phyloP scores from a whole-genome alignment of 805 yeast species.

The Barnettozyma botsteinii region DNA sequence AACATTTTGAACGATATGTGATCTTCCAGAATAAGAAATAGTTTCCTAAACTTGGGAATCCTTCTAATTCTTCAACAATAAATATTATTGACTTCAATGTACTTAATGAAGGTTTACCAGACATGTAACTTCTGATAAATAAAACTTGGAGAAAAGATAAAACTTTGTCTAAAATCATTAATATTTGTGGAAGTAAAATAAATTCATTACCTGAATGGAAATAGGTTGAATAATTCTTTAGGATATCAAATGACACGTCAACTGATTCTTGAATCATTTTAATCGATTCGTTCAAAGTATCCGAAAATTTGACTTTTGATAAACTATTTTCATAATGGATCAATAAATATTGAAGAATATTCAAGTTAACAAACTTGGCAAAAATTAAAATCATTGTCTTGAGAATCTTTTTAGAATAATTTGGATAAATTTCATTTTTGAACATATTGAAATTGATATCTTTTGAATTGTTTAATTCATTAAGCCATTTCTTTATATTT shows the following conservation, averaged over 20 bases:
- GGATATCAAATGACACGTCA: constrained; percentile 16
- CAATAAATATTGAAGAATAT: constrained; percentile 6
- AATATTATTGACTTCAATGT: constrained; percentile 15
- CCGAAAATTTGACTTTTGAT: constrained; percentile 8
- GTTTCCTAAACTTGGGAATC: constrained; percentile 12
- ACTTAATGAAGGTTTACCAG: constrained; percentile 4
- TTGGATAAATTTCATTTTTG: constrained; percentile 9
- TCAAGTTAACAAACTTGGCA: constrained; percentile 12
- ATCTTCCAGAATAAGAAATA: constrained; percentile 20
- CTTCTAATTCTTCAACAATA: constrained; percentile 19
- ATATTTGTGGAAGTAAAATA: constrained; percentile 9
- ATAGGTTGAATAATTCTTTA: constrained; percentile 16
- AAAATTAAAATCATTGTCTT: constrained; percentile 9
- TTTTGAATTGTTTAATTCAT: constrained; percentile 4
- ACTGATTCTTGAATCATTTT: constrained; percentile 7
- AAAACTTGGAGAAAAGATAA: constrained; percentile 6
- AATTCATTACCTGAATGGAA: constrained; percentile 20
- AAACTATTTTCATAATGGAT: constrained; percentile 18
- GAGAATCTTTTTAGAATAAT: constrained; percentile 11
- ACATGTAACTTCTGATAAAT: constrained; percentile 10
- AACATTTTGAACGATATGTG: constrained; percentile 9
- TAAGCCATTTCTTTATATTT: constrained; percentile 2
- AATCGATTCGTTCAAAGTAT: constrained; percentile 3
- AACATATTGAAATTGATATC: constrained; percentile 9
- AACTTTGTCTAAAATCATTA: constrained; percentile 14